A percentile compares a stretch with the other conserved stretches of the same genome.
Evolutionary conservation across 768 basidiomycete species (phyloP).

Genomic region (Suillus occidentalis): DNA sequence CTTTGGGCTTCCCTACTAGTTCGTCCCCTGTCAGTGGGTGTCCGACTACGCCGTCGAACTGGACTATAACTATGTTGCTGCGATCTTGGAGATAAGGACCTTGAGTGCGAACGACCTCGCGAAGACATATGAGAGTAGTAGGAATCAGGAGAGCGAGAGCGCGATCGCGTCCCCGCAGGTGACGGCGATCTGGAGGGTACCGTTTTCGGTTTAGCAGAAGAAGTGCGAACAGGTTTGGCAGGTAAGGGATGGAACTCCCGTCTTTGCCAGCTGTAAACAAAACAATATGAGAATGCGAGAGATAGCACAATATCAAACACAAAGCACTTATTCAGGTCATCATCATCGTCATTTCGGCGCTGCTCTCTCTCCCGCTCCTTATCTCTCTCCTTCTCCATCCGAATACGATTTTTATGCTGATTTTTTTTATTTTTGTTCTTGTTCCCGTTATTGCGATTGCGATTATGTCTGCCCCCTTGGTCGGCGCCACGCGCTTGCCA

Average conservation of each 20-base stretch:
- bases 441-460: conserved; percentile 38
- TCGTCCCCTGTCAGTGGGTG: conserved; percentile 48
- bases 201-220: conserved; percentile 43
- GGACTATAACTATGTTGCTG: conserved; percentile 58
- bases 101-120: conserved; percentile 63
- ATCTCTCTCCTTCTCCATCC: conserved; percentile 30
- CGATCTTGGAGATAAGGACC: conserved; percentile 55
- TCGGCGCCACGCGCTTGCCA: conserved; percentile 53
- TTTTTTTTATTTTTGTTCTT: conserved; percentile 39
- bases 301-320: conserved; percentile 10
- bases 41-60: conserved; percentile 43
- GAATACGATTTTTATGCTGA: conserved; percentile 33
- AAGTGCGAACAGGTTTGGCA: conserved; percentile 37
- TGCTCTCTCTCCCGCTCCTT: conserved; percentile 38
- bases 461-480: conserved; percentile 38
- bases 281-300: conserved; percentile 10
- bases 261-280: conserved; percentile 58
- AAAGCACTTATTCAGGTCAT: conserved; percentile 70
- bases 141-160: conserved; percentile 61
- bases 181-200: conserved; percentile 11
- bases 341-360: conserved; percentile 54
- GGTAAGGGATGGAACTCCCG: conserved; percentile 49
- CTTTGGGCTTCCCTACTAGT: conserved; percentile 25
- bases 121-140: conserved; percentile 63
- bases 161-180: conserved; percentile 50